Evolutionary conservation across 495 filamentous ascomycete species (phyloP).

Genomic region (Podospora sp.): DNA sequence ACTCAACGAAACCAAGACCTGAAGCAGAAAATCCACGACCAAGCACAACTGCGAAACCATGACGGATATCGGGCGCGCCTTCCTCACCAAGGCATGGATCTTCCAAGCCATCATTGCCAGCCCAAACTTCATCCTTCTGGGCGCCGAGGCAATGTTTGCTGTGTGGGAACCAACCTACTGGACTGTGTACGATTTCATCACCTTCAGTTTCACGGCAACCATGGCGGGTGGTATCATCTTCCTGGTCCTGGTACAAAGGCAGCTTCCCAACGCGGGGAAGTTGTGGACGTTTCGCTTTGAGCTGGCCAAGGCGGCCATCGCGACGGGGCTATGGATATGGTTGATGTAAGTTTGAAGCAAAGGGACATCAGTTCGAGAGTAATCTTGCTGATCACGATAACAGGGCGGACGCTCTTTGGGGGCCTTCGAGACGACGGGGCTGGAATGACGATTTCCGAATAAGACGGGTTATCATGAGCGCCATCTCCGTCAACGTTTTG

Average conservation of each 20-base stretch:
- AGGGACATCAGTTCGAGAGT: not conserved
- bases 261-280: slow-evolving; percentile 14
- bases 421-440: not conserved
- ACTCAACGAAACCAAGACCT: not conserved
- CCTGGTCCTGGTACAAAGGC: slow-evolving; percentile 29
- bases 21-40: not conserved
- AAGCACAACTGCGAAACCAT: not conserved
- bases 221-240: slow-evolving; percentile 29
- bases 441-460: not conserved
- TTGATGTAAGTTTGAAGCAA: slow-evolving; percentile 14
- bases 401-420: not conserved
- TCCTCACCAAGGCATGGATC: slow-evolving; percentile 13
- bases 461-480: not conserved
- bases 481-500: not conserved
- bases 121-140: slow-evolving; percentile 19
- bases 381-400: not conserved
- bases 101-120: slow-evolving; percentile 20
- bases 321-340: slow-evolving; percentile 32
- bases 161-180: not conserved
- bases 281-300: slow-evolving; percentile 27
- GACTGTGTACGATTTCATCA: slow-evolving; percentile 15
- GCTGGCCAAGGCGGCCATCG: slow-evolving; percentile 24
- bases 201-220: slow-evolving; percentile 18
- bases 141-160: slow-evolving; percentile 14
- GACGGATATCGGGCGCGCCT: not conserved